These are phyloP conservation scores for Lactifluus piperatus DNA, from an alignment of 768 basidiomycete genomes.

Conservation along the genomic window DNA sequence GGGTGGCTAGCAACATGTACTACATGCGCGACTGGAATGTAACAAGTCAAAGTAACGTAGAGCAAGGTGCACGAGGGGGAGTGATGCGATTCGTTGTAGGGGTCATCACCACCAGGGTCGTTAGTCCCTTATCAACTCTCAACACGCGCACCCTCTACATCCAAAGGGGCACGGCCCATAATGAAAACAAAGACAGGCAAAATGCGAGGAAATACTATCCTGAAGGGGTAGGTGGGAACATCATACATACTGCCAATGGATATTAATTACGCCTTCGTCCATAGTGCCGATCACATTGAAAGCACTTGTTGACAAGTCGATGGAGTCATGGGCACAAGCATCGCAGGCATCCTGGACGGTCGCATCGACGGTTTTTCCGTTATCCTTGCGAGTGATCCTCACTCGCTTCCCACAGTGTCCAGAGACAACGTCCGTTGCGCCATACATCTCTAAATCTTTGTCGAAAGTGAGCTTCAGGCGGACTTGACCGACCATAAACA, in stretches of 20 bases:
- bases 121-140: conserved; percentile 30
- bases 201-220: conserved; percentile 10
- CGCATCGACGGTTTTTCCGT: conserved; percentile 51
- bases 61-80: conserved; percentile 21
- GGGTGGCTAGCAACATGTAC: not conserved
- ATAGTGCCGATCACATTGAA: conserved; percentile 50
- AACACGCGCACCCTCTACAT: conserved; percentile 14
- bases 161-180: conserved; percentile 16
- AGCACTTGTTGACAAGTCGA: conserved; percentile 65
- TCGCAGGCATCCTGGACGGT: conserved; percentile 76
- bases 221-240: not conserved
- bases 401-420: conserved; percentile 58
- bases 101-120: conserved; percentile 37
- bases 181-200: conserved; percentile 1
- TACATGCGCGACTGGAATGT: not conserved
- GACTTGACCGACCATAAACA: not conserved
- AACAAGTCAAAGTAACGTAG: conserved; percentile 10
- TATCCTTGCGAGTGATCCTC: conserved; percentile 50
- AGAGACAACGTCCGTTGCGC: conserved; percentile 38
- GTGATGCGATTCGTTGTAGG: conserved; percentile 21
- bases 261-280: conserved; percentile 45
- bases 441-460: conserved; percentile 46
- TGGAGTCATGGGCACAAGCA: conserved; percentile 46
- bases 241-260: conserved; percentile 32
- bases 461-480: not conserved